These are phyloP conservation scores for Paratinospora sagittata DNA, from an alignment of 164 flowering plant genomes.

Conservation along the genomic window DNA sequence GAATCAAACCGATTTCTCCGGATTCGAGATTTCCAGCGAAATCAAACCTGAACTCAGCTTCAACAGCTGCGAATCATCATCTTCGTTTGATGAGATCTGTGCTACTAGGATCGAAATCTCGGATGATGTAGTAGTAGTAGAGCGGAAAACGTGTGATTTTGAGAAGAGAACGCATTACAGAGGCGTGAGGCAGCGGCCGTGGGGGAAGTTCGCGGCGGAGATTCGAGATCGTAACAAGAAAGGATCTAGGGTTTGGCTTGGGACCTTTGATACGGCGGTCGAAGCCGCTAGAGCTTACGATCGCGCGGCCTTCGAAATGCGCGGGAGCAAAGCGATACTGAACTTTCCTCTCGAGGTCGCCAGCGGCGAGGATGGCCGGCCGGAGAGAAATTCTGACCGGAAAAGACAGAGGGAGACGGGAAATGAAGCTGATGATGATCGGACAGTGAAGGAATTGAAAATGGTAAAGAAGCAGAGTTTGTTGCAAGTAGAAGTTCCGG, in stretches of 20 bases:
- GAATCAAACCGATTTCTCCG: too few species aligned
- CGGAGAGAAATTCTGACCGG: constrained; percentile 1
- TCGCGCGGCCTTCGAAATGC: constrained; percentile 37
- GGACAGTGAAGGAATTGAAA: constrained; percentile 5
- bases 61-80: constrained; percentile 21
- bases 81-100: constrained; percentile 19
- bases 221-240: constrained; percentile 32
- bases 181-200: constrained; percentile 43
- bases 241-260: constrained; percentile 43
- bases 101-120: constrained; percentile 9
- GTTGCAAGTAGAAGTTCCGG: not conserved
- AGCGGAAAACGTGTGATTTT: not conserved
- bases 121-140: too few species aligned
- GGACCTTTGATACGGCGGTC: constrained; percentile 38
- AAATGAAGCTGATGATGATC: constrained; percentile 4
- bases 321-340: constrained; percentile 41
- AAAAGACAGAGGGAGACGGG: constrained; percentile 16
- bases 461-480: not conserved
- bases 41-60: constrained; percentile 3
- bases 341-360: constrained; percentile 42
- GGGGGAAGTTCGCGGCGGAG: constrained; percentile 50
- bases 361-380: not conserved
- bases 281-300: constrained; percentile 48
- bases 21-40: not conserved
- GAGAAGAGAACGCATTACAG: constrained; percentile 29